These are phyloP conservation scores for Coemansia sp. DNA, from an alignment of 192 early-diverging fungal species.

Conservation along the genomic window DNA sequence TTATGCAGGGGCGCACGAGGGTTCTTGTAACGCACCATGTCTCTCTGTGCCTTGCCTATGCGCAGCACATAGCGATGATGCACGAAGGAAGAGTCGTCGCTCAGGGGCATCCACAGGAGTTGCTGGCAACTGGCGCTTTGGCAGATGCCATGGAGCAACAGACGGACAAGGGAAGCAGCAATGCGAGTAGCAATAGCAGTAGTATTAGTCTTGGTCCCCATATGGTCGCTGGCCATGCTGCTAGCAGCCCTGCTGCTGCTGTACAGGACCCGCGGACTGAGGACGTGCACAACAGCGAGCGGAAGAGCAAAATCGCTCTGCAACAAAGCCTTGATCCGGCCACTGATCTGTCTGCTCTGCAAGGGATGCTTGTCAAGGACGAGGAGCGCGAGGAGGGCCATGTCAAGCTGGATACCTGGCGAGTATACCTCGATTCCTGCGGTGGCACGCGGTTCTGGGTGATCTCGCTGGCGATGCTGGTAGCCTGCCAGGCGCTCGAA, in stretches of 20 bases:
- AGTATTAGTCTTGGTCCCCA: not conserved
- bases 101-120: not conserved
- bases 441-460: slow-evolving; percentile 64
- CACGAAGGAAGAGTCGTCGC: slow-evolving; percentile 53
- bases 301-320: slow-evolving; percentile 21
- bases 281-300: slow-evolving; percentile 29
- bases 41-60: slow-evolving; percentile 58
- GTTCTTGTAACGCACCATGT: slow-evolving; percentile 87
- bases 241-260: not conserved
- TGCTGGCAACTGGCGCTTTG: no score
- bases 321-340: slow-evolving; percentile 44
- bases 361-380: slow-evolving; percentile 67
- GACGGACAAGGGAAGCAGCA: slow-evolving; percentile 6
- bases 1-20: slow-evolving; percentile 70
- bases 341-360: slow-evolving; percentile 12
- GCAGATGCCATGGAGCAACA: slow-evolving; percentile 9
- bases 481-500: slow-evolving; percentile 39
- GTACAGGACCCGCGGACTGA: slow-evolving; percentile 19
- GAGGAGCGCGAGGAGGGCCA: slow-evolving; percentile 78
- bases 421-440: slow-evolving; percentile 64
- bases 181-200: no score
- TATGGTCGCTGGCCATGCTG: no score
- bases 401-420: slow-evolving; percentile 70
- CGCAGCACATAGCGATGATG: slow-evolving; percentile 57
- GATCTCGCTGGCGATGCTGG: slow-evolving; percentile 47